phyloP scores from a whole-genome alignment of 352 stramenopile species.

The Pythium biforme region DNA sequence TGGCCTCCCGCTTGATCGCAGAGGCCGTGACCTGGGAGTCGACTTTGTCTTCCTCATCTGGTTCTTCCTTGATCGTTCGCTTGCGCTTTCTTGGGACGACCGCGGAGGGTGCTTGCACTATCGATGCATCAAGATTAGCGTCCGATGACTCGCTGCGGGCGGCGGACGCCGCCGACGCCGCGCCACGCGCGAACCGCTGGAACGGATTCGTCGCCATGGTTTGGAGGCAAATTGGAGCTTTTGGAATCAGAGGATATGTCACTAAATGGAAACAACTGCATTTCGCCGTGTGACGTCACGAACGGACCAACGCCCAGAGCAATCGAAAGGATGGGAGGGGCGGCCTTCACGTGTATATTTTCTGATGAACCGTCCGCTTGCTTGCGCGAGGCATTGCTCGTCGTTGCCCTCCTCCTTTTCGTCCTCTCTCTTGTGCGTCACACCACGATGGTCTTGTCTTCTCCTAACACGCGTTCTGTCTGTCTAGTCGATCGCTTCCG shows the following conservation, averaged over 20 bases:
- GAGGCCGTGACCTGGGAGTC: not conserved
- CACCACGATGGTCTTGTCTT: not conserved
- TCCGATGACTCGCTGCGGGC: not conserved
- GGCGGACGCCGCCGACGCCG: not conserved
- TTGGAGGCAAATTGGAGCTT: not conserved
- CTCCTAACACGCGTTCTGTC: not conserved
- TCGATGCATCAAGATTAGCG: not conserved
- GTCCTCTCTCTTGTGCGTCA: too few relatives aligned
- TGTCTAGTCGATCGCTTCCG: slow-evolving; percentile 5
- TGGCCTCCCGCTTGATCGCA: not conserved
- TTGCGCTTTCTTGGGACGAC: slow-evolving; percentile 15
- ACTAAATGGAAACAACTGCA: slow-evolving; percentile 13
- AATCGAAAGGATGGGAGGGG: not conserved
- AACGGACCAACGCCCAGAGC: too few relatives aligned
- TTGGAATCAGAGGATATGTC: slow-evolving; percentile 9
- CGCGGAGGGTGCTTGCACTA: not conserved
- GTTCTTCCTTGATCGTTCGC: slow-evolving; percentile 7
- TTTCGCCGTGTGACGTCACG: too few relatives aligned
- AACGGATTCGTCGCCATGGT: slow-evolving; percentile 49
- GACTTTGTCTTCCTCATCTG: not conserved
- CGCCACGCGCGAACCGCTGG: slow-evolving; percentile 54
- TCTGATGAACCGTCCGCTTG: not conserved
- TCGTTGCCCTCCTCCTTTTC: not conserved
- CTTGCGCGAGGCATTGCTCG: not conserved
- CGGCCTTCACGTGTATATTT: not conserved